These are phyloP conservation scores for Austroboletus novae-zelandiae DNA, from an alignment of 1,284 basidiomycete species.

Conservation along the genomic window DNA sequence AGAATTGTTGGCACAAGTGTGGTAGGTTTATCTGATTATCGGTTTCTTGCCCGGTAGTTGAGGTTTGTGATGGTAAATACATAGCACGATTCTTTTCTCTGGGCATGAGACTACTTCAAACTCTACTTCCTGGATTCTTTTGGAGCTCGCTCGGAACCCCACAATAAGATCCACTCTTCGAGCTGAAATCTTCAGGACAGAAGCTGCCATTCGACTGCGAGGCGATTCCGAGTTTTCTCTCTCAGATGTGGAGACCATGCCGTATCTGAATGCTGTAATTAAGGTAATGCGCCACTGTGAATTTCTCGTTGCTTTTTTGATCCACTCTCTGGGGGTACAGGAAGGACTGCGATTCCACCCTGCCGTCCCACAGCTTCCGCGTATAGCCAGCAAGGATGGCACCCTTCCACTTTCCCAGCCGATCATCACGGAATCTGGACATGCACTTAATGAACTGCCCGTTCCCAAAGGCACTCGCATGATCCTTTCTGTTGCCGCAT, in stretches of 20 bases:
- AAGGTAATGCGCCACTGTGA: constrained; percentile 35
- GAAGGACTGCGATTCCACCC: constrained; percentile 41
- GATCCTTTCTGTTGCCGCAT: constrained; percentile 34
- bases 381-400: constrained; percentile 40
- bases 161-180: constrained; percentile 39
- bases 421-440: constrained; percentile 34
- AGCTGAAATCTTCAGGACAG: constrained; percentile 36
- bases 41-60: not conserved
- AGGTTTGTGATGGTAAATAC: no score
- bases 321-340: constrained; percentile 12
- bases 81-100: constrained; percentile 36
- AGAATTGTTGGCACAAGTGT: constrained; percentile 55
- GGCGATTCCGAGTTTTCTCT: constrained; percentile 39
- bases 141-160: constrained; percentile 41
- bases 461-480: constrained; percentile 37
- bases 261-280: constrained; percentile 49
- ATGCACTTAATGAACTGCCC: constrained; percentile 33
- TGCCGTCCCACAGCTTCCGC: constrained; percentile 25
- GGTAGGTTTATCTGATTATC: constrained; percentile 26
- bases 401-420: constrained; percentile 46
- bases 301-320: not conserved
- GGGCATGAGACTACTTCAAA: constrained; percentile 55
- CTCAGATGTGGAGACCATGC: constrained; percentile 50
- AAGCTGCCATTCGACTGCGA: constrained; percentile 34
- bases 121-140: constrained; percentile 38